Conservation (phyloP, 306 rosid species). For the Inga laurina region DNA sequence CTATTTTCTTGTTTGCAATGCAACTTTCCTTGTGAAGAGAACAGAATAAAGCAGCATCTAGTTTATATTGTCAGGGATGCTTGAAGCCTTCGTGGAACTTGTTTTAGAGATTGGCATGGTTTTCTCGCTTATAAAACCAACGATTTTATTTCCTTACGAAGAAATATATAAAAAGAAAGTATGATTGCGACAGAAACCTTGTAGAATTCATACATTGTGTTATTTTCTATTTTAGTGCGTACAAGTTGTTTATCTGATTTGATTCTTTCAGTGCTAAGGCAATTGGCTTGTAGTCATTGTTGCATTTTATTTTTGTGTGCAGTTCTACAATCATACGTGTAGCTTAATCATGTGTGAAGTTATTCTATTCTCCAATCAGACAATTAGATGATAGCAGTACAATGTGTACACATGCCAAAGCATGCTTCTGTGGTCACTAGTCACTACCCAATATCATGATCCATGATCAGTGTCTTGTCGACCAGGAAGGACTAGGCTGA, state of each 20-base stretch:
- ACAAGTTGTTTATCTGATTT: neutral
- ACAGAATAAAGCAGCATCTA: neutral
- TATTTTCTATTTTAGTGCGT: neutral
- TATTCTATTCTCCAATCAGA: neutral
- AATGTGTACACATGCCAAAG: neutral
- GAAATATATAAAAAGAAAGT: neutral
- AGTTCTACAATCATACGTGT: neutral
- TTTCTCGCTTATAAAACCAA: neutral
- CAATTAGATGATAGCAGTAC: neutral
- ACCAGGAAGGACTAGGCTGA: neutral
- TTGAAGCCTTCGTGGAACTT: neutral
- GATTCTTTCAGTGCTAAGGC: neutral
- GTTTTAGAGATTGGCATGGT: neutral
- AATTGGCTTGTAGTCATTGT: neutral
- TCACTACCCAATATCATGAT: neutral
- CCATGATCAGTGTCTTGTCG: neutral
- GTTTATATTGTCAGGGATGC: slow-evolving; percentile 6
- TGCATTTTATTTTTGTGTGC: neutral
- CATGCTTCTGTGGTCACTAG: neutral
- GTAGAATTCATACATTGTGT: neutral
- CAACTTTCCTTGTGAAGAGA: neutral
- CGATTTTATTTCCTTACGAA: neutral
- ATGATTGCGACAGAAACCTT: neutral
- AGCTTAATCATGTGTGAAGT: neutral
- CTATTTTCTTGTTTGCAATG: slow-evolving; percentile 4